phyloP scores from a whole-genome alignment of 2,329 filamentous ascomycete genomes.

The Arthrobotrys pseudoclavata region DNA sequence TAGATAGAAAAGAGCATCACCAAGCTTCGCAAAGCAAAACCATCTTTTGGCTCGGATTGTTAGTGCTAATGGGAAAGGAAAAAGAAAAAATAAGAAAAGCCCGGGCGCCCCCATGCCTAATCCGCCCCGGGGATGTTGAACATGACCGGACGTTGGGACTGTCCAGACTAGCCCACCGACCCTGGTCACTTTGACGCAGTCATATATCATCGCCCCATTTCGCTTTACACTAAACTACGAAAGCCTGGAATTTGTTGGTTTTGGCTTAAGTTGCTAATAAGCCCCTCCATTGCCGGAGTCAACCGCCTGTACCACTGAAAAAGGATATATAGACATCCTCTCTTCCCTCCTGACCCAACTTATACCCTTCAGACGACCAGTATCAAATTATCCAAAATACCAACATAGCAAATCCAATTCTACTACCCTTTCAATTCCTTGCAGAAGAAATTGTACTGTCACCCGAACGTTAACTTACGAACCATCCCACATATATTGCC shows the following conservation, averaged over 20 bases:
- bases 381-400: slow-evolving; percentile 31
- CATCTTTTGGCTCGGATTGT: slow-evolving; percentile 5
- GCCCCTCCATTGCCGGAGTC: slow-evolving; percentile 53
- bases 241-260: slow-evolving; percentile 61
- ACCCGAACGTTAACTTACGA: not conserved
- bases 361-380: slow-evolving; percentile 41
- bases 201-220: slow-evolving; percentile 59
- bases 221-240: slow-evolving; percentile 40
- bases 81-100: slow-evolving; percentile 11
- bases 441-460: slow-evolving; percentile 2
- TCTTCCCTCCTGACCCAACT: slow-evolving; percentile 46
- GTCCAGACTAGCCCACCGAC: slow-evolving; percentile 38
- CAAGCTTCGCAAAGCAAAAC: slow-evolving; percentile 40
- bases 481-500: slow-evolving; percentile 13
- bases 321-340: slow-evolving; percentile 60
- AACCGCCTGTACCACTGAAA: slow-evolving; percentile 49
- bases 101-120: slow-evolving; percentile 1
- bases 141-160: slow-evolving; percentile 38
- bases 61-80: not conserved
- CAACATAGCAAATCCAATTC: slow-evolving; percentile 49
- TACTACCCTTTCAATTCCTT: slow-evolving; percentile 38
- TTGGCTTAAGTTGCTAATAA: slow-evolving; percentile 44
- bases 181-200: slow-evolving; percentile 58
- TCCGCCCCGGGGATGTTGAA: not conserved
- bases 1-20: slow-evolving; percentile 48